phyloP scores from a whole-genome alignment of 2,329 filamentous ascomycete genomes.

The Pyricularia sp. region DNA sequence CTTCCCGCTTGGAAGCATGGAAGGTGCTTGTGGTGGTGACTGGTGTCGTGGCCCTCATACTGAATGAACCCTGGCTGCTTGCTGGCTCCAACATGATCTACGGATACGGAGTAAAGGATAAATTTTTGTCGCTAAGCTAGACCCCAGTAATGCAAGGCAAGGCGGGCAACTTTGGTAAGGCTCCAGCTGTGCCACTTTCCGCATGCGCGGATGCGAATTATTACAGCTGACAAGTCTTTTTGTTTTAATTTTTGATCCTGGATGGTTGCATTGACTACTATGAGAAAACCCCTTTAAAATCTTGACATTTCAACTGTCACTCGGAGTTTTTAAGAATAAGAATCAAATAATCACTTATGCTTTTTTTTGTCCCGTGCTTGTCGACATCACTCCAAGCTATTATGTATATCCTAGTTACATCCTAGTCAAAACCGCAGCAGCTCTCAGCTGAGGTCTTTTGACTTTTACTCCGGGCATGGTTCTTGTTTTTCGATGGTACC shows the following conservation, averaged over 20 bases:
- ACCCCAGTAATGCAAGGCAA: not conserved
- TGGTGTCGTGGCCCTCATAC: not conserved
- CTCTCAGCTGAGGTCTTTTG: no score
- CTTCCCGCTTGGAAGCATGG: not conserved
- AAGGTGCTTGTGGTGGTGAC: not conserved
- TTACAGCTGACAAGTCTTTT: not conserved
- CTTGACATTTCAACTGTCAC: no score
- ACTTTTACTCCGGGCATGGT: no score
- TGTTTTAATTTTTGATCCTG: not conserved
- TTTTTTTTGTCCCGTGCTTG: no score
- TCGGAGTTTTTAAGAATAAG: no score
- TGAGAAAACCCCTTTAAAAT: not conserved
- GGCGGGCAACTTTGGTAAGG: not conserved
- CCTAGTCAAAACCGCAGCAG: no score
- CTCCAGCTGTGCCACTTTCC: not conserved
- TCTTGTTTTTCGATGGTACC: no score
- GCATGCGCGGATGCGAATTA: not conserved
- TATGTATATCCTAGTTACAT: no score
- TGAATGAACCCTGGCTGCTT: no score
- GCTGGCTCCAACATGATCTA: no score
- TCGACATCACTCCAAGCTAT: no score
- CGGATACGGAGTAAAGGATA: not conserved
- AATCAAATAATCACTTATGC: no score
- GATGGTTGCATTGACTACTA: not conserved
- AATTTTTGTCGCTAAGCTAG: not conserved